Evolutionary conservation across 108 stramenopile species (phyloP).

Genomic region (Cyclostephanos invisitatus): DNA sequence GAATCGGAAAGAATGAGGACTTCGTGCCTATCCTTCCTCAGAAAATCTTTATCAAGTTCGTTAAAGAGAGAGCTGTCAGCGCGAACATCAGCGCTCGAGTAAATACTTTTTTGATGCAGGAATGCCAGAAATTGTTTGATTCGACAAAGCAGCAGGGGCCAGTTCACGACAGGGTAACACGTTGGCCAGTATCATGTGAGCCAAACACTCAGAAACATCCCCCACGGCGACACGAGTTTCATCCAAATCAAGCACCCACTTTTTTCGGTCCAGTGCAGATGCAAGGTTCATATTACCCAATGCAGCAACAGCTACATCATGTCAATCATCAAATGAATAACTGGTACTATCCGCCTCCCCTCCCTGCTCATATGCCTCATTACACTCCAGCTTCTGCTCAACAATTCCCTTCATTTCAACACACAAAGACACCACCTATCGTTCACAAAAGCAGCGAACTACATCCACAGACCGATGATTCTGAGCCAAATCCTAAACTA

Average conservation of each 20-base stretch:
- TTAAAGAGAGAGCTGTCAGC: not conserved
- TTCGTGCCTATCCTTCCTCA: conserved; percentile 20
- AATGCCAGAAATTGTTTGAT: not conserved
- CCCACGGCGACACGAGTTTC: not conserved
- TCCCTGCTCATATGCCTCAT: not conserved
- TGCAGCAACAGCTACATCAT: not conserved
- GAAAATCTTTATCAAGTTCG: conserved; percentile 1
- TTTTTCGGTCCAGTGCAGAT: not conserved
- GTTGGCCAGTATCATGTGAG: not conserved
- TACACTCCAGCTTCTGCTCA: not conserved
- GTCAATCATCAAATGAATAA: not conserved
- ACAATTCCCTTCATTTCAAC: not conserved
- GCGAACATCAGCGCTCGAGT: not conserved
- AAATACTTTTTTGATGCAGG: conserved; percentile 11
- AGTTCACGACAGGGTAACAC: not conserved
- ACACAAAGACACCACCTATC: not conserved
- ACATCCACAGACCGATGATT: not conserved
- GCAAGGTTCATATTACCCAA: not conserved
- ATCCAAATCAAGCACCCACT: conserved; percentile 1
- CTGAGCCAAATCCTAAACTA: not conserved
- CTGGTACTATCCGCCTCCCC: not conserved
- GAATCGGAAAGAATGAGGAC: not conserved
- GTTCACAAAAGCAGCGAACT: not conserved
- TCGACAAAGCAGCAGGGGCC: conserved; percentile 2
- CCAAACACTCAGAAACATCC: not conserved